Evolutionary conservation across 106 monocot genomes (phyloP), one percentile per base, ranked within the genome.

Genomic region (Allium fistulosum): DNA sequence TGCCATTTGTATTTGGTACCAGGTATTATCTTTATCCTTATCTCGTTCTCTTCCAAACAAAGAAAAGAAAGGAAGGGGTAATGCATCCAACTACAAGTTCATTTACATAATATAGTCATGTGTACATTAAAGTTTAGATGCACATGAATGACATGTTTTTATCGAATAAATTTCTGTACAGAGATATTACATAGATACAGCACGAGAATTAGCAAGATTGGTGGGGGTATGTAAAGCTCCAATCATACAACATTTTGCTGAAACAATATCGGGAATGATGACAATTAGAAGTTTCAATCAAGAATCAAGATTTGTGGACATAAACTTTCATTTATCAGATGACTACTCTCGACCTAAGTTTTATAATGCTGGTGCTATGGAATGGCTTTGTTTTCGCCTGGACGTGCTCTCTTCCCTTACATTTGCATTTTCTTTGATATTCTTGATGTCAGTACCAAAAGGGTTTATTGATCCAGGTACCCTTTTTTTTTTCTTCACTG

Each of bases 221-320:
- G 71, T 80, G 13, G 88, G 88, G 4, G 83, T 93, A 14, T 83
- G 83, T 71, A 83, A 81, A 77, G 85, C 93, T 63, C 88, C 93
- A 10, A 80, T 93, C 53, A 88, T 93, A 69, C 88, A 93, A 56
- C 83, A 93, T 59, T 93, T 93, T 76, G 75, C 93, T 4, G 89
- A 94, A 66, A 79, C 88, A 46, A 61, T 89, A 46, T 79, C 85
- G 9, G 93, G 93, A 70, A 79, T 85, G 15, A 81, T 50, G 46
- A 93, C 80, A 47, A 86, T 93, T 49, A 81, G 93, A 76, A 86
- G 86, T 60, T 93, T 88, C 61, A 70, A 72, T 46, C 83, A 93
- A 58, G 79, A 77, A 70, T 70, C 80, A 27, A 75, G 75, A 67
- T 89, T 93, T 68, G 49, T 76, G 13, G 49, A 47, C 61, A 81